These are phyloP conservation scores for Sarcodon aspratus DNA, from an alignment of 768 basidiomycete genomes.

Conservation along the genomic window DNA sequence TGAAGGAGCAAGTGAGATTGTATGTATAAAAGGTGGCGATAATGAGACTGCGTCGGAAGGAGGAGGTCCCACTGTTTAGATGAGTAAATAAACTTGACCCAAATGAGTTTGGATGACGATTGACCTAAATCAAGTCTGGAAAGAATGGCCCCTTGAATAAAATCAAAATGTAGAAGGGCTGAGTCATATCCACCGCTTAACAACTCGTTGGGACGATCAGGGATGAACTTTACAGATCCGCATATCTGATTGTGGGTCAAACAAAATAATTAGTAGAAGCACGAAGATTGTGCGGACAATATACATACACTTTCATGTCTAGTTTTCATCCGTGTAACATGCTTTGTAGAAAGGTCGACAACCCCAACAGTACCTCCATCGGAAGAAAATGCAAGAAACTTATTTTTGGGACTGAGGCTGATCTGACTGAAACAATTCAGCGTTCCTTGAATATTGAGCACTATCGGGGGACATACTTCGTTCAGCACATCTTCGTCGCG, in stretches of 20 bases:
- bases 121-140: conserved; percentile 51
- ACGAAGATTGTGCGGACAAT: neutral
- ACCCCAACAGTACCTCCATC: conserved; percentile 63
- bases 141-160: conserved; percentile 38
- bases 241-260: conserved; percentile 43
- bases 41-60: conserved; percentile 40
- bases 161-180: conserved; percentile 57
- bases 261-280: conserved; percentile 1
- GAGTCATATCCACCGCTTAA: conserved; percentile 75
- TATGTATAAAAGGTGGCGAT: conserved; percentile 68
- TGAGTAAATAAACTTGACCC: conserved; percentile 1
- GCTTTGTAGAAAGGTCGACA: conserved; percentile 41
- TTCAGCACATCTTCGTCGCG: conserved; percentile 51
- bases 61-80: conserved; percentile 23
- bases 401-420: conserved; percentile 41
- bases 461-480: conserved; percentile 38
- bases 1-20: conserved; percentile 41
- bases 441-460: neutral
- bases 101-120: conserved; percentile 6
- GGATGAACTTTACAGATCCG: conserved; percentile 58
- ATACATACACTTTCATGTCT: conserved; percentile 50
- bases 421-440: conserved; percentile 40
- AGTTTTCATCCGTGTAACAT: conserved; percentile 44
- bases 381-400: conserved; percentile 49
- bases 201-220: conserved; percentile 57